A percentile compares a stretch with the other conserved stretches of the same genome.
Evolutionary conservation across 2,329 filamentous ascomycete species (phyloP).

Genomic region (Aquanectria penicillioides): DNA sequence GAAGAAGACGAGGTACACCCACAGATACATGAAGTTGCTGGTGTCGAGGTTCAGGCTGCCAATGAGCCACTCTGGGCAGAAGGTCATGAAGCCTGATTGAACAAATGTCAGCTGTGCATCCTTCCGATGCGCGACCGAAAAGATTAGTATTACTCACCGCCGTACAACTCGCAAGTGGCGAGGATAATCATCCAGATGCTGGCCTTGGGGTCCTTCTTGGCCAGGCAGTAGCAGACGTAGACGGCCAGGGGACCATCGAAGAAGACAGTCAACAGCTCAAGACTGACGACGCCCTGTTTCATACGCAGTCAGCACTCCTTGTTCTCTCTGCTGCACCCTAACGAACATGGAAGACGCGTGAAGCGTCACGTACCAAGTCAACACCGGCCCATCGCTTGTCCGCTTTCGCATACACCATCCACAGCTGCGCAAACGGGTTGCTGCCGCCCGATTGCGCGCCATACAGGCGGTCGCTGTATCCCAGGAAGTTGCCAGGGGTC

Average conservation of each 20-base stretch:
- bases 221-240: conserved; percentile 69
- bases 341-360: too few relatives aligned
- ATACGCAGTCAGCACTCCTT: neutral
- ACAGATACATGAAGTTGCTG: conserved; percentile 75
- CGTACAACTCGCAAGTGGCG: conserved; percentile 74
- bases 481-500: conserved; percentile 63
- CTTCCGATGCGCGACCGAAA: neutral
- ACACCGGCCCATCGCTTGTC: conserved; percentile 72
- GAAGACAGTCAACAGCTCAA: conserved; percentile 74
- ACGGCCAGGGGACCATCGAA: conserved; percentile 68
- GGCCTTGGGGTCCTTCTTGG: conserved; percentile 62
- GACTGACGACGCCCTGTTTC: conserved; percentile 64
- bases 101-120: neutral
- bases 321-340: neutral
- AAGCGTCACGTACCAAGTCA: conserved; percentile 59
- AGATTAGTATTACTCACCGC: conserved; percentile 55
- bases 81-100: conserved; percentile 73
- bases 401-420: conserved; percentile 76
- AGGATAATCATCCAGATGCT: conserved; percentile 72
- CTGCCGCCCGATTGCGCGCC: conserved; percentile 66
- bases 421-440: conserved; percentile 67
- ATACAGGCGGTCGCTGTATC: conserved; percentile 58
- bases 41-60: conserved; percentile 70
- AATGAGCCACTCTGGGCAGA: conserved; percentile 75
- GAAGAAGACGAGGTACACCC: conserved; percentile 76